These are phyloP conservation scores for Amanita pseudoporphyria DNA, from an alignment of 768 basidiomycete genomes.

Conservation along the genomic window DNA sequence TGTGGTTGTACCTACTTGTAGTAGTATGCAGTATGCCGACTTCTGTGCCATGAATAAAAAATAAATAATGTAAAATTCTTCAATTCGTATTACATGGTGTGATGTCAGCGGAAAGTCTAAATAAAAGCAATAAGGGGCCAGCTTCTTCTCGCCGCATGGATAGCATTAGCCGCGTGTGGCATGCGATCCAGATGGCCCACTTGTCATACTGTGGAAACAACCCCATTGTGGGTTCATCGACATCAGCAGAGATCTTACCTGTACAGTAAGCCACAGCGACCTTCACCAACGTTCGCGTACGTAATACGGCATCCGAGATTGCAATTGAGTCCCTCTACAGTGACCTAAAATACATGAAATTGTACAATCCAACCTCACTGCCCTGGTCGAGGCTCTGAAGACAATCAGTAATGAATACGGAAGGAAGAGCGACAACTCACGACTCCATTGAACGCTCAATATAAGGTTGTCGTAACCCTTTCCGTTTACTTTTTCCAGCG, in stretches of 20 bases:
- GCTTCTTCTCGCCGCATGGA: no score
- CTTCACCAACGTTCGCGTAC: no score
- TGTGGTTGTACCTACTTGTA: background rate
- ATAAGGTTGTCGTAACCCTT: constrained; percentile 92
- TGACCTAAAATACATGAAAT: background rate
- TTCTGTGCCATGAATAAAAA: background rate
- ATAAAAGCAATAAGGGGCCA: no score
- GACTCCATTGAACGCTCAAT: constrained; percentile 53
- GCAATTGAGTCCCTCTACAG: background rate
- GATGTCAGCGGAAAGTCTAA: no score
- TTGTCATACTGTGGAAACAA: background rate
- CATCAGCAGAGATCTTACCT: no score
- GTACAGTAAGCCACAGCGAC: no score
- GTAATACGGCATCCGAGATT: background rate
- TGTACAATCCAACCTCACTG: background rate
- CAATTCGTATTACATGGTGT: no score
- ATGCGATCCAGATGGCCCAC: background rate
- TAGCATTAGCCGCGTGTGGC: no score
- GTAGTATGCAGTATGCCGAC: background rate
- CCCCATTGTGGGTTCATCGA: no score
- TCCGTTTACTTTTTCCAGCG: constrained; percentile 88
- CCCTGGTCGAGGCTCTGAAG: background rate
- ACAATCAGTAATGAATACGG: background rate
- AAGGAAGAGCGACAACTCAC: constrained; percentile 25
- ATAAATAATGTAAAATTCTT: no score